These are phyloP conservation scores for Toxicodendron radicans DNA, from an alignment of 345 rosid species.

Conservation along the genomic window DNA sequence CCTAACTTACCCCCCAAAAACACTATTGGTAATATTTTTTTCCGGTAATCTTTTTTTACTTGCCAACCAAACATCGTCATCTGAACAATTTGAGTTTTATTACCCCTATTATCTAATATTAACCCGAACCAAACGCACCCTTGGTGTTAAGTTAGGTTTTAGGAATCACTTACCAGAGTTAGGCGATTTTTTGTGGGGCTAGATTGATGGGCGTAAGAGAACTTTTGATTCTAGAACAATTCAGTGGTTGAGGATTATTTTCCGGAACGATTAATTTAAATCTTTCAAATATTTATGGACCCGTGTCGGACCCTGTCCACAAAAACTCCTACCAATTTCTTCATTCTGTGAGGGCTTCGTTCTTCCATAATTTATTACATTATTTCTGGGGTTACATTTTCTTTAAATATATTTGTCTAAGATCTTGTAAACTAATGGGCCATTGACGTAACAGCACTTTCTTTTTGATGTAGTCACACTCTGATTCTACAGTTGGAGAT, in stretches of 20 bases:
- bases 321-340: too few species aligned
- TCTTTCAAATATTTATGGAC: not conserved
- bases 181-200: not conserved
- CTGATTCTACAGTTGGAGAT: not conserved
- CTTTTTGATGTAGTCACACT: not conserved
- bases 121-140: too few species aligned
- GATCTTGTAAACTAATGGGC: not conserved
- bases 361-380: not conserved
- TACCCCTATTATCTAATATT: too few species aligned
- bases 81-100: too few species aligned
- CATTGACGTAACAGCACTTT: not conserved
- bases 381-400: not conserved
- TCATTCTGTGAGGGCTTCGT: not conserved
- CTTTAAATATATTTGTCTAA: not conserved
- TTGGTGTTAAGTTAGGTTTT: too few species aligned
- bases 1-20: too few species aligned
- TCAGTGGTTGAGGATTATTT: not conserved
- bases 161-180: not conserved
- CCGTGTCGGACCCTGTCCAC: not conserved
- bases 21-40: too few species aligned
- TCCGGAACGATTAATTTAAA: too few species aligned
- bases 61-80: too few species aligned
- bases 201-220: not conserved
- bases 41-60: too few species aligned
- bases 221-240: not conserved